Conservation (phyloP, 805 yeast genomes). For the Osmozyma mogii region DNA sequence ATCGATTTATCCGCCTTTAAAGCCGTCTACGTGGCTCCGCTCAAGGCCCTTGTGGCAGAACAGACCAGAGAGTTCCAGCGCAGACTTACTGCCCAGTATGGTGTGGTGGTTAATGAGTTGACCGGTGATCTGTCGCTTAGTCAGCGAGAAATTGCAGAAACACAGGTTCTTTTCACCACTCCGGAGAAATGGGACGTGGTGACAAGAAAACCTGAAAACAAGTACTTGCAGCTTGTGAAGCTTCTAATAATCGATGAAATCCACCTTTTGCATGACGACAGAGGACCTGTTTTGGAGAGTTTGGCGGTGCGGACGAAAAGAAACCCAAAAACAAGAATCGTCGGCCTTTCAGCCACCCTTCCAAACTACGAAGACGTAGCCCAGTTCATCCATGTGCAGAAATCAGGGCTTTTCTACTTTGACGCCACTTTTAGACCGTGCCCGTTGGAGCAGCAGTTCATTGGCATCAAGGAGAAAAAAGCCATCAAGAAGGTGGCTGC, state of each 20-base stretch:
- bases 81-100: constrained; percentile 50
- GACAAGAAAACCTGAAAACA: constrained; percentile 71
- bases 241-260: constrained; percentile 85
- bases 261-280: constrained; percentile 83
- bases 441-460: constrained; percentile 80
- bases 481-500: constrained; percentile 72
- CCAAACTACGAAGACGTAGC: constrained; percentile 90
- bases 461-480: constrained; percentile 80
- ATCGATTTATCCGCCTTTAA: constrained; percentile 53
- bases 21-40: constrained; percentile 84
- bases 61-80: constrained; percentile 82
- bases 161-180: constrained; percentile 84
- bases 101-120: constrained; percentile 71
- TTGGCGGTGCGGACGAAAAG: constrained; percentile 68
- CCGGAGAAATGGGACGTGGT: constrained; percentile 98
- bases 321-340: constrained; percentile 48
- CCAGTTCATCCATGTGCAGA: constrained; percentile 60
- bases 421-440: constrained; percentile 85
- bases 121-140: constrained; percentile 85
- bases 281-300: constrained; percentile 92
- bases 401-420: constrained; percentile 66
- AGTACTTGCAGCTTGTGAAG: constrained; percentile 51
- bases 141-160: constrained; percentile 63
- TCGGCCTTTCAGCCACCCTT: constrained; percentile 88
- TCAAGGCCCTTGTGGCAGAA: constrained; percentile 92